phyloP scores from a whole-genome alignment of 768 basidiomycete genomes.

The Naganishia vishniacii region DNA sequence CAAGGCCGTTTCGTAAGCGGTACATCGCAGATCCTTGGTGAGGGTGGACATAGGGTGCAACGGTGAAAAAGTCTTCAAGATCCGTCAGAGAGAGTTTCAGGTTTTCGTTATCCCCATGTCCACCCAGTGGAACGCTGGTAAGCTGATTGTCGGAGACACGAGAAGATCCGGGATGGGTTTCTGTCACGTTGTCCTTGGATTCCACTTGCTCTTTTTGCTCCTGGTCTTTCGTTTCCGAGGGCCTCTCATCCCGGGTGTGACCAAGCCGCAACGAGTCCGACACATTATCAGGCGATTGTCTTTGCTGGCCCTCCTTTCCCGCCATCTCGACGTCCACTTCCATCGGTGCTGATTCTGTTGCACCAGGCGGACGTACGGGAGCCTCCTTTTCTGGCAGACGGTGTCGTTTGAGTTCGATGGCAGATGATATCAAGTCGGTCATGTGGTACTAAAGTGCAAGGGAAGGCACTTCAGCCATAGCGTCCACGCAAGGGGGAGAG shows the following conservation, averaged over 20 bases:
- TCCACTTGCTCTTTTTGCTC: too few relatives aligned
- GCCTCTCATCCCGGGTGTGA: not conserved
- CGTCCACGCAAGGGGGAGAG: not conserved
- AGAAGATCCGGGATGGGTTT: not conserved
- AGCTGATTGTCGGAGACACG: not conserved
- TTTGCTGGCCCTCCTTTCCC: not conserved
- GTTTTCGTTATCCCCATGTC: not conserved
- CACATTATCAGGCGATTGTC: slow-evolving; percentile 5
- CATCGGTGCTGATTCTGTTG: too few relatives aligned
- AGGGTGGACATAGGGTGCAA: slow-evolving; percentile 26
- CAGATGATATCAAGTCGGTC: slow-evolving; percentile 2
- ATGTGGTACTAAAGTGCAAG: not conserved
- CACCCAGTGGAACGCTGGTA: not conserved
- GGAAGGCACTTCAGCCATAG: not conserved
- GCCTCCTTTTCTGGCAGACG: not conserved
- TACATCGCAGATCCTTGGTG: slow-evolving; percentile 24
- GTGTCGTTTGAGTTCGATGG: slow-evolving; percentile 3
- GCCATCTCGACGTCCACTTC: not conserved
- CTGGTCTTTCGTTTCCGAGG: not conserved
- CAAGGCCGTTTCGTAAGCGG: slow-evolving; percentile 24
- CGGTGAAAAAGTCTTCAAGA: slow-evolving; percentile 23
- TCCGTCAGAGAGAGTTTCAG: slow-evolving; percentile 8
- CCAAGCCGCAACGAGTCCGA: not conserved
- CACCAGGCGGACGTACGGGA: not conserved
- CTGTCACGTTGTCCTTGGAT: not conserved